A percentile compares a stretch with the other conserved stretches of the same genome.
These are phyloP conservation scores for Colletotrichum plurivorum DNA, from an alignment of 2,329 filamentous ascomycete genomes.

Conservation along the genomic window DNA sequence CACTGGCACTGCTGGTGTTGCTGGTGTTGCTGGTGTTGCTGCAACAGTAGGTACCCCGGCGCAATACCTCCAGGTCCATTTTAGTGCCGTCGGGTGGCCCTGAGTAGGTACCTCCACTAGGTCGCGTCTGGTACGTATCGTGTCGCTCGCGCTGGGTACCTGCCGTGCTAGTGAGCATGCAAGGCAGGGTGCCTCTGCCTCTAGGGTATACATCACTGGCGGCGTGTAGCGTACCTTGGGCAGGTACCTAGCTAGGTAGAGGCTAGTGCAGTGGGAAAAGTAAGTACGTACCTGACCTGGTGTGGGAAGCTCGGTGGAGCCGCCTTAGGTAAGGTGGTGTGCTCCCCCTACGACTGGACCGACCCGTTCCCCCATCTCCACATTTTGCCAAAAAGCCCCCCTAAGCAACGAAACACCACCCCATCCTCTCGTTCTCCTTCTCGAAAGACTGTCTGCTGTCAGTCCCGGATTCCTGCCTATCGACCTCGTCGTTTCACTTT, in stretches of 20 bases:
- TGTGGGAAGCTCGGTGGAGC: not conserved
- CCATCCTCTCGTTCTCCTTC: conserved; percentile 40
- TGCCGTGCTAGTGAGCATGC: not conserved
- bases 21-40: too few relatives aligned
- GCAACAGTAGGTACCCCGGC: too few relatives aligned
- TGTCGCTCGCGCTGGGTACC: not conserved
- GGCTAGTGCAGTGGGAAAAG: not conserved
- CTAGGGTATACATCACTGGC: not conserved
- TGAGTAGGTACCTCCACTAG: too few relatives aligned
- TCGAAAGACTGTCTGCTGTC: conserved; percentile 41
- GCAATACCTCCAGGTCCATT: too few relatives aligned
- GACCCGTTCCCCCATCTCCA: conserved; percentile 40
- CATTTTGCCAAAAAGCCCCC: conserved; percentile 40
- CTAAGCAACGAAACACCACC: conserved; percentile 42
- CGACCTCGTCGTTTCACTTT: conserved; percentile 41
- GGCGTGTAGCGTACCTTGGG: too few relatives aligned
- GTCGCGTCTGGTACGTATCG: too few relatives aligned
- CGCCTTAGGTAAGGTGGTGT: conserved; percentile 4
- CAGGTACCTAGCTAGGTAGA: not conserved
- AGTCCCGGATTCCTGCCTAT: conserved; percentile 40
- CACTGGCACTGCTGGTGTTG: too few relatives aligned
- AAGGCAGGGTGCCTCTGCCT: not conserved
- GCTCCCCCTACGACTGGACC: conserved; percentile 23
- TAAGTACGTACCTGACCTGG: not conserved
- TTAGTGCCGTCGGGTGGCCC: too few relatives aligned